Evolutionary conservation across 352 stramenopile species (phyloP).

Genomic region (Stephanocyclus meneghinianus): DNA sequence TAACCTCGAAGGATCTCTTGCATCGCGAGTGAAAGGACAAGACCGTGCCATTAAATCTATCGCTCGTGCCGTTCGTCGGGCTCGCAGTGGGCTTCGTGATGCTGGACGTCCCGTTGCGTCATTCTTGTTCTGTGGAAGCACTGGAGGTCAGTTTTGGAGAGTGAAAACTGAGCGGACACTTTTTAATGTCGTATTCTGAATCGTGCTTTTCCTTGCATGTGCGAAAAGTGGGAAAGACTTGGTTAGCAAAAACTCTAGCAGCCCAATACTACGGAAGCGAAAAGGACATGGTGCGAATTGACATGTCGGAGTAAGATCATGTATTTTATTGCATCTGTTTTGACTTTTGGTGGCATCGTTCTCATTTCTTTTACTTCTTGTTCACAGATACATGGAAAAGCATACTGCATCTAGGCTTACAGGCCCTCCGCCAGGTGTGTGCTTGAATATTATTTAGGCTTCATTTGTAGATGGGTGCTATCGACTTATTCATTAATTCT

Average conservation of each 20-base stretch:
- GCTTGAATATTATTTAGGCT: not conserved
- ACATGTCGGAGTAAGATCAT: conserved; percentile 89
- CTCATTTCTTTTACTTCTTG: conserved; percentile 55
- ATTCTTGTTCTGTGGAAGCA: conserved; percentile 85
- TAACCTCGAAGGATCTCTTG: conserved; percentile 88
- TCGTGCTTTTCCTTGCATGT: conserved; percentile 84
- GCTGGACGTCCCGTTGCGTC: conserved; percentile 87
- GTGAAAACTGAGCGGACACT: not conserved
- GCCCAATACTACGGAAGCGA: conserved; percentile 91
- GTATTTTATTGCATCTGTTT: conserved; percentile 9
- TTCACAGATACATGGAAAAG: conserved; percentile 87
- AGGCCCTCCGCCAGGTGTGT: conserved; percentile 84
- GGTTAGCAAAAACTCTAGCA: conserved; percentile 86
- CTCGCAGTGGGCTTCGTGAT: conserved; percentile 87
- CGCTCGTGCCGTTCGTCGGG: conserved; percentile 88
- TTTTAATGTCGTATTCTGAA: conserved; percentile 3
- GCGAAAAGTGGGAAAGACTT: conserved; percentile 84
- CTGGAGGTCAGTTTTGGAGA: conserved; percentile 25
- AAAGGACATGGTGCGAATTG: conserved; percentile 90
- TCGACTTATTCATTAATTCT: not conserved
- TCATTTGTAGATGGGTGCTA: no score
- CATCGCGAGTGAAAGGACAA: conserved; percentile 88
- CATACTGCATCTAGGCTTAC: conserved; percentile 90
- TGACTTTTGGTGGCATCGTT: not conserved
- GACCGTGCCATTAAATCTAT: conserved; percentile 88